Percentiles rank a stretch among this genome's conserved stretches.
phyloP scores from a whole-genome alignment of 2,329 filamentous ascomycete genomes.

The Huntiella savannae region DNA sequence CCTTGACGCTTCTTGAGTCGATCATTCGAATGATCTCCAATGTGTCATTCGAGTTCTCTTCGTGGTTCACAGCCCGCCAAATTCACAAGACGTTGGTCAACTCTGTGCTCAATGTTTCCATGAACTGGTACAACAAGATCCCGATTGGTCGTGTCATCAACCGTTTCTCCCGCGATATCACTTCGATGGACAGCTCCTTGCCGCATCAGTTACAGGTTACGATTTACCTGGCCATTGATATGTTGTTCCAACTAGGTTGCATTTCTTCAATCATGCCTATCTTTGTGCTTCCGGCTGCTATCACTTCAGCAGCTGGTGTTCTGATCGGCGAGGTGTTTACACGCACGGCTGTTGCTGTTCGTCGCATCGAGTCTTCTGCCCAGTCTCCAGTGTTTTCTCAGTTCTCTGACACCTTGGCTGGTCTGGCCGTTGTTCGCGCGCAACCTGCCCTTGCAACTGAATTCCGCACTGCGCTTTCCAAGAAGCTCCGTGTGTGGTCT shows the following conservation, averaged over 20 bases:
- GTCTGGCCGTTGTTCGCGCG: conserved; percentile 25
- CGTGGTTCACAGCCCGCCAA: conserved; percentile 34
- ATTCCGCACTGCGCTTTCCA: conserved; percentile 23
- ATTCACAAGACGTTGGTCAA: conserved; percentile 34
- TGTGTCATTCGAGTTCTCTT: conserved; percentile 32
- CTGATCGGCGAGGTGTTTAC: conserved; percentile 23
- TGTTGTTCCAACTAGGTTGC: conserved; percentile 27
- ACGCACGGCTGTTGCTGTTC: conserved; percentile 26
- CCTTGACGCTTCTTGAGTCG: conserved; percentile 25
- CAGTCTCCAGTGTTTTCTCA: conserved; percentile 29
- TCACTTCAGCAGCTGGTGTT: conserved; percentile 27
- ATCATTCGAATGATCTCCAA: conserved; percentile 24
- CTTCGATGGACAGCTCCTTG: conserved; percentile 32
- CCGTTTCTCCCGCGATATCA: conserved; percentile 37
- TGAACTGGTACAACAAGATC: conserved; percentile 37
- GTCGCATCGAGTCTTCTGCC: conserved; percentile 25
- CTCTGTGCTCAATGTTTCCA: conserved; percentile 32
- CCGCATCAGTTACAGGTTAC: conserved; percentile 25
- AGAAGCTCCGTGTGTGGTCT: conserved; percentile 21
- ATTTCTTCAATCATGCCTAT: conserved; percentile 33
- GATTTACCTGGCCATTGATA: conserved; percentile 23
- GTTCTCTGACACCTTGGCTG: conserved; percentile 24
- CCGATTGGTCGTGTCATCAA: conserved; percentile 34
- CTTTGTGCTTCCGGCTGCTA: conserved; percentile 27
- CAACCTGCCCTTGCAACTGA: conserved; percentile 23